Evolutionary conservation across 129 eudicot genomes (phyloP).

Genomic region (Centaurea solstitialis): DNA sequence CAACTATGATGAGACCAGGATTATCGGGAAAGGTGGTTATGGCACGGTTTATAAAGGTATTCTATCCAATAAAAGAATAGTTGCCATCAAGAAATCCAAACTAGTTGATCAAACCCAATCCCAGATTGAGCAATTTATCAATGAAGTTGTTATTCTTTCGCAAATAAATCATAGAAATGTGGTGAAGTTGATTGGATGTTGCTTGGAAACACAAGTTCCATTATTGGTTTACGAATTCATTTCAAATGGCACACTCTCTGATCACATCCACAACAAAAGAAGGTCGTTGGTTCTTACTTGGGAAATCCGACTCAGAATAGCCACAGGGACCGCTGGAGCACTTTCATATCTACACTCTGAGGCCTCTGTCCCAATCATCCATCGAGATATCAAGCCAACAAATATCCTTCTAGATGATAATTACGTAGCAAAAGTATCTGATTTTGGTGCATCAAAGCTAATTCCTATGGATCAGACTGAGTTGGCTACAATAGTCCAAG

Average conservation of each 20-base stretch:
- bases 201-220: slow-evolving; percentile 34
- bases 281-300: slow-evolving; percentile 15
- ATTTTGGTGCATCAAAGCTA: no score
- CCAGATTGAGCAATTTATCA: slow-evolving; percentile 51
- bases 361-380: slow-evolving; percentile 47
- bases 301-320: slow-evolving; percentile 36
- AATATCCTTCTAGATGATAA: no score
- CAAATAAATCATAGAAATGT: slow-evolving; percentile 44
- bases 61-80: slow-evolving; percentile 25
- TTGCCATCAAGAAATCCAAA: slow-evolving; percentile 49
- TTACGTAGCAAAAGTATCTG: no score
- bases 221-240: slow-evolving; percentile 36
- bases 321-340: slow-evolving; percentile 40
- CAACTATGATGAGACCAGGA: slow-evolving; percentile 40
- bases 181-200: slow-evolving; percentile 40
- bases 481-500: no score
- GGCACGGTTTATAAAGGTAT: slow-evolving; percentile 52
- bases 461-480: no score
- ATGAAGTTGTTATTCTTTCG: slow-evolving; percentile 41
- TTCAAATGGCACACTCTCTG: slow-evolving; percentile 49
- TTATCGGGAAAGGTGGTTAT: slow-evolving; percentile 52
- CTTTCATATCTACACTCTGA: slow-evolving; percentile 48
- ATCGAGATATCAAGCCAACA: no score
- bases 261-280: slow-evolving; percentile 27
- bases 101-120: slow-evolving; percentile 13